phyloP scores from a whole-genome alignment of 2,329 filamentous ascomycete species.

The Biscogniauxia sp. region DNA sequence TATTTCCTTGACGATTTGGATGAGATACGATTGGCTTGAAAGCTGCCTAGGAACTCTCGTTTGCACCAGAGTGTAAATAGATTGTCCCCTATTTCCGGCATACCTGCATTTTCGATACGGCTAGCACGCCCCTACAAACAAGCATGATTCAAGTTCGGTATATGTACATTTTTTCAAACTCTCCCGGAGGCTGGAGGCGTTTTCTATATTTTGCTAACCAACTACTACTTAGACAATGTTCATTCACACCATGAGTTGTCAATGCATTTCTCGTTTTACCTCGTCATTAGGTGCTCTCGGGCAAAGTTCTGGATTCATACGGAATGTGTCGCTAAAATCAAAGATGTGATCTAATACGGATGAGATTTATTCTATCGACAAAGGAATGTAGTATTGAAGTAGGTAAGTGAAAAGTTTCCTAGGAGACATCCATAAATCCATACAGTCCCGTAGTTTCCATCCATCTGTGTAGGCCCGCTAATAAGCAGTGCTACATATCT shows the following conservation, averaged over 20 bases:
- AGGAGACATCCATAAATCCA: too few species aligned
- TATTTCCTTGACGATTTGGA: constrained; percentile 5
- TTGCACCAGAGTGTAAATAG: constrained; percentile 3
- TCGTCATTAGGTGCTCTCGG: not conserved
- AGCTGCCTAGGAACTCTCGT: constrained; percentile 1
- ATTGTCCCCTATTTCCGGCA: constrained; percentile 10
- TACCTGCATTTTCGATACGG: constrained; percentile 12
- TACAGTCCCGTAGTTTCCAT: too few species aligned
- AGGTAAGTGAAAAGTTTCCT: too few species aligned
- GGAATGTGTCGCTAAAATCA: not conserved
- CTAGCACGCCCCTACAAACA: constrained; percentile 3
- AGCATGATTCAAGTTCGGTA: not conserved
- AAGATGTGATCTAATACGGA: too few species aligned
- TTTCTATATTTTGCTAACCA: not conserved
- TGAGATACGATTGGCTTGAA: constrained; percentile 13
- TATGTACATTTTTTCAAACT: not conserved
- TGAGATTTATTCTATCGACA: too few species aligned
- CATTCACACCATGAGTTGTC: not conserved
- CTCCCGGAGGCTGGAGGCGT: not conserved
- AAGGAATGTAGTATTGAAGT: too few species aligned
- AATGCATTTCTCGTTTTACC: not conserved
- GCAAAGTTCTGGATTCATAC: not conserved
- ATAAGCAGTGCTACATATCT: too few species aligned
- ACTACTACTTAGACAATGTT: not conserved
- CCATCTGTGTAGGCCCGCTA: too few species aligned